These are phyloP conservation scores for Moesziomyces sp. DNA, from an alignment of 1,284 basidiomycete species.

Conservation along the genomic window DNA sequence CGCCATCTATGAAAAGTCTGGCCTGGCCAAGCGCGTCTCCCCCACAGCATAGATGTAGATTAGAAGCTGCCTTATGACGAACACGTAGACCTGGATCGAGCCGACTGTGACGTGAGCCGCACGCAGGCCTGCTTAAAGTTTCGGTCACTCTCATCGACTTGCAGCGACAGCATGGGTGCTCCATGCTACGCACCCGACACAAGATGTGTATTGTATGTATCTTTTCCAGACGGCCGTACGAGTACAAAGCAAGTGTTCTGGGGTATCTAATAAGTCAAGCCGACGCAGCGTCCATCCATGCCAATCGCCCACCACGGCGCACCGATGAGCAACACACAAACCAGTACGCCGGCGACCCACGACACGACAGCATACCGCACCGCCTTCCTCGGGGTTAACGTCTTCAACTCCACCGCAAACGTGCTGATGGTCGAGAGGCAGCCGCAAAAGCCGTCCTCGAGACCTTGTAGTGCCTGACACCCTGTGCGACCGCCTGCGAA, in stretches of 20 bases:
- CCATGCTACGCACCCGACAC: too few relatives aligned
- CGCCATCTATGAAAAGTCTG: conserved; percentile 50
- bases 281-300: conserved; percentile 54
- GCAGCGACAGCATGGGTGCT: too few relatives aligned
- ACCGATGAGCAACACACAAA: conserved; percentile 58
- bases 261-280: conserved; percentile 15
- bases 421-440: conserved; percentile 94
- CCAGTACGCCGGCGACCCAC: conserved; percentile 50
- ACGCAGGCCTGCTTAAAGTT: too few relatives aligned
- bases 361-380: conserved; percentile 55
- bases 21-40: conserved; percentile 25
- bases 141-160: too few relatives aligned
- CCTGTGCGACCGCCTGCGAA: conserved; percentile 28
- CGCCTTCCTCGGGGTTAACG: conserved; percentile 70
- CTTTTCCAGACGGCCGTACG: neutral
- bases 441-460: conserved; percentile 92
- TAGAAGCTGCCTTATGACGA: too few relatives aligned
- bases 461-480: conserved; percentile 60
- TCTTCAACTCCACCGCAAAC: conserved; percentile 82
- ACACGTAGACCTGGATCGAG: too few relatives aligned
- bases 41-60: neutral
- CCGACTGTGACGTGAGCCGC: too few relatives aligned
- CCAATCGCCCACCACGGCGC: conserved; percentile 60
- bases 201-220: neutral
- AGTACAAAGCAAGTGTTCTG: neutral